Conservation (phyloP, 2,329 filamentous ascomycete species). For the Xylariales sp. region DNA sequence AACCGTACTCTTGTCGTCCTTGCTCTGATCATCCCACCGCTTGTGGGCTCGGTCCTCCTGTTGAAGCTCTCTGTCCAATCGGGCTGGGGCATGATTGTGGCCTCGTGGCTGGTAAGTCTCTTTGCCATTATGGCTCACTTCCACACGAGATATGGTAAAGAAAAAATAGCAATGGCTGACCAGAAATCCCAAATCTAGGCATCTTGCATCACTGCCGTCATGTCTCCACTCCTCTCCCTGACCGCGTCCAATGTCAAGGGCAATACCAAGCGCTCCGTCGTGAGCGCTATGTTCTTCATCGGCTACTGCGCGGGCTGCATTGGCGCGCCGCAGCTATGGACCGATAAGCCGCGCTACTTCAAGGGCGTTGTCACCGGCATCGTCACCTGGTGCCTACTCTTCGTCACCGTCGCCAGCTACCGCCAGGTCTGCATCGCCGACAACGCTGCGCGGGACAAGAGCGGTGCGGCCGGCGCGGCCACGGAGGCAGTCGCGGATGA, state of each 20-base stretch:
- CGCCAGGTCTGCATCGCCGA: conserved; percentile 28
- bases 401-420: conserved; percentile 27
- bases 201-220: conserved; percentile 36
- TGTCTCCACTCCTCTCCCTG: conserved; percentile 37
- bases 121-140: background rate
- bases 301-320: conserved; percentile 44
- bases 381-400: conserved; percentile 36
- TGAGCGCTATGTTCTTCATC: conserved; percentile 45
- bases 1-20: conserved; percentile 34
- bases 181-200: conserved; percentile 16
- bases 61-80: conserved; percentile 32
- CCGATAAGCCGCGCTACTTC: conserved; percentile 35
- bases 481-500: conserved; percentile 6
- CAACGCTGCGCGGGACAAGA: conserved; percentile 24
- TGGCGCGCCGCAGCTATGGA: conserved; percentile 44
- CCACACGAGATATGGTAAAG: too few relatives aligned
- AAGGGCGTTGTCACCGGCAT: conserved; percentile 41
- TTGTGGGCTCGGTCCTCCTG: conserved; percentile 39
- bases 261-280: conserved; percentile 43
- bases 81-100: conserved; percentile 43
- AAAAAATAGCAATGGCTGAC: background rate
- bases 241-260: conserved; percentile 45
- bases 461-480: background rate
- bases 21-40: conserved; percentile 32
- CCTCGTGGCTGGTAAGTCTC: conserved; percentile 36